phyloP scores from a whole-genome alignment of 371 early-diverging fungal genomes.

The Saksenaea vasiformis region DNA sequence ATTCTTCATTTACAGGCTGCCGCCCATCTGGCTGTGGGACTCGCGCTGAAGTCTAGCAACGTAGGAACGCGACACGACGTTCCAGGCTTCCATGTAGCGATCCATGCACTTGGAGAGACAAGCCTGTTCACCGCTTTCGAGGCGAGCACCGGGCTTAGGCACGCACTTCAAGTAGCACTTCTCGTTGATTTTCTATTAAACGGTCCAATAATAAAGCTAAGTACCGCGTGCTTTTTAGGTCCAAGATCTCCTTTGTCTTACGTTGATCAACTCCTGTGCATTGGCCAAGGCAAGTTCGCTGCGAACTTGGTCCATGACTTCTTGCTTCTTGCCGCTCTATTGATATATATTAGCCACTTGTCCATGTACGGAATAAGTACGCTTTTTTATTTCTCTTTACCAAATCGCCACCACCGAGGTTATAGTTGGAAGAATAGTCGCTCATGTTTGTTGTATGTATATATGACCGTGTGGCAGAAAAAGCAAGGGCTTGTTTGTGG shows the following conservation, averaged over 20 bases:
- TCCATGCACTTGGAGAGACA: conserved; percentile 86
- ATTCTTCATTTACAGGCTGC: conserved; percentile 23
- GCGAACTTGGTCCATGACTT: conserved; percentile 85
- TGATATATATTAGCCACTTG: background rate
- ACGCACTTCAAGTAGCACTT: conserved; percentile 84
- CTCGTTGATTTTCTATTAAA: conserved; percentile 76
- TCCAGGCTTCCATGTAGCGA: conserved; percentile 89
- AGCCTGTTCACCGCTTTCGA: conserved; percentile 72
- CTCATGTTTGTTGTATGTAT: conserved; percentile 24
- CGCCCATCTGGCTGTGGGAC: conserved; percentile 50
- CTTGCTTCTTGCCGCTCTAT: conserved; percentile 71
- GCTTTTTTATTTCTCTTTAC: conserved; percentile 15
- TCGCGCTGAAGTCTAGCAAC: conserved; percentile 73
- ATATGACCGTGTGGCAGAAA: background rate
- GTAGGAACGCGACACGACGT: conserved; percentile 79
- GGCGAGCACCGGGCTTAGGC: conserved; percentile 72
- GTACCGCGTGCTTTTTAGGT: background rate
- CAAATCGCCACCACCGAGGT: conserved; percentile 32
- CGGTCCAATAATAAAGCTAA: background rate
- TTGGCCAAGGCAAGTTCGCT: conserved; percentile 84
- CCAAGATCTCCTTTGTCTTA: conserved; percentile 30
- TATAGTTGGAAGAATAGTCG: conserved; percentile 44
- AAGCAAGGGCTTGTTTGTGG: conserved; percentile 4
- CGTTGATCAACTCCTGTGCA: conserved; percentile 85
- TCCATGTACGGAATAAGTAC: background rate